Evolutionary conservation across 345 rosid genomes (phyloP).

Genomic region (Hibiscus syriacus): DNA sequence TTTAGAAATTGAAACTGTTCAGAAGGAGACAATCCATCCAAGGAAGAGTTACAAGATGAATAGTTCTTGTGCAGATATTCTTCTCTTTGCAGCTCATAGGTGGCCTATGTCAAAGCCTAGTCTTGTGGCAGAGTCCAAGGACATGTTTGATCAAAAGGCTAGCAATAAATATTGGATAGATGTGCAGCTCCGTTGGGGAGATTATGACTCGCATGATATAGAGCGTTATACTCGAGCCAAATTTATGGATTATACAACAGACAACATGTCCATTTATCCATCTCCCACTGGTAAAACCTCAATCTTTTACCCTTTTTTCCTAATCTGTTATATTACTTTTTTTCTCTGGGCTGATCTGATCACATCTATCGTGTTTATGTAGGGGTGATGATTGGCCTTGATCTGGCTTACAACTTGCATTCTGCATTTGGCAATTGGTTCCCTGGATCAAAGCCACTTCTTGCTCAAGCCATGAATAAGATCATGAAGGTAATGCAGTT

Average conservation of each 20-base stretch:
- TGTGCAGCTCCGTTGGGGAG: constrained; percentile 99
- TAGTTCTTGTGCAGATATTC: constrained; percentile 99
- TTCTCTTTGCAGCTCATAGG: constrained; percentile 97
- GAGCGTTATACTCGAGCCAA: constrained; percentile 98
- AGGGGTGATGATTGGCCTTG: constrained; percentile 99
- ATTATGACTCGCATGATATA: constrained; percentile 96
- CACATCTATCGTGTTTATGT: constrained; percentile 8
- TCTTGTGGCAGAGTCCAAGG: constrained; percentile 98
- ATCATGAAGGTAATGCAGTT: constrained; percentile 78
- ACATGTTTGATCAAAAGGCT: constrained; percentile 97
- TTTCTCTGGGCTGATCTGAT: not conserved
- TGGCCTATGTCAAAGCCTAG: constrained; percentile 99
- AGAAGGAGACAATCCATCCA: constrained; percentile 98
- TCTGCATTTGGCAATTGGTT: constrained; percentile 99
- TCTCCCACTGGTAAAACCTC: constrained; percentile 76
- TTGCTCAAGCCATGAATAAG: constrained; percentile 99
- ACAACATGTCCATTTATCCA: constrained; percentile 99
- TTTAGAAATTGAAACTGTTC: constrained; percentile 97
- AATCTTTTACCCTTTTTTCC: too few species aligned
- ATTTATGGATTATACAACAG: constrained; percentile 99
- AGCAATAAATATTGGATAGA: constrained; percentile 99
- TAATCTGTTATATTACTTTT: not conserved
- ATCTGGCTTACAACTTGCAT: constrained; percentile 96
- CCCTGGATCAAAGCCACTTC: constrained; percentile 95
- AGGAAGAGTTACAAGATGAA: constrained; percentile 99